Evolutionary conservation across 208 protist genomes (phyloP), one percentile per base, ranked within the genome.

Genomic region (Entamoeba moshkovskii): DNA sequence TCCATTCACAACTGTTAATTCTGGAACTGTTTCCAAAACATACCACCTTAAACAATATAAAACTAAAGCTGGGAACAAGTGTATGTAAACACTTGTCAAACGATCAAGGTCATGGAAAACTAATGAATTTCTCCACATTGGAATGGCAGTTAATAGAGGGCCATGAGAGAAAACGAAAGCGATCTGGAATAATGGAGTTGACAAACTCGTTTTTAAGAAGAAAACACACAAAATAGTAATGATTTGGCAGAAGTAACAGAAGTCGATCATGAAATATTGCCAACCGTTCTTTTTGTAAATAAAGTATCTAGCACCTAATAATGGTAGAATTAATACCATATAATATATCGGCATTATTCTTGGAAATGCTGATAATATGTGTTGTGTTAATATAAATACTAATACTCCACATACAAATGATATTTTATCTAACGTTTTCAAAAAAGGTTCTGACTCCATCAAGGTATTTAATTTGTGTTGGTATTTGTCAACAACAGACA

Each of bases 31-130:
- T 1, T 3, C 49, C 3, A 33, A 47, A 42, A 52, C 25, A 16
- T 47, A 38, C 93, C 93, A 95, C 22, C 49, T 38, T 11, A 93
- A 18, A 44, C 45, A 93, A 85, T 93, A 96, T 33, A 93, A 91
- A 3, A 95, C 47, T 13, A 95, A n/a, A 25, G 94, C 92, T 47
- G 96, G 96, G 16, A 94, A 95, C 22, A 96, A n/a, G 92, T 96
- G 96, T 66, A 96, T 95, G 52, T 96, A 96, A 0, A 96, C 66
- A 0, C 94, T 95, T 29, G 96, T 96, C 1, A 96, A 92, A 45
- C 96, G 96, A 91, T 96, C 95, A n/a, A 96, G 66, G 15, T 96
- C 94, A 93, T 96, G 96, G 66, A 96, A 96, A 29, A 96, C 95
- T n/a, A 96, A 85, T 85, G 92, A 94, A 94, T 96, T 96, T 33